Evolutionary conservation across 148 eudicot genomes (phyloP).

Genomic region (Heliosperma pusillum): DNA sequence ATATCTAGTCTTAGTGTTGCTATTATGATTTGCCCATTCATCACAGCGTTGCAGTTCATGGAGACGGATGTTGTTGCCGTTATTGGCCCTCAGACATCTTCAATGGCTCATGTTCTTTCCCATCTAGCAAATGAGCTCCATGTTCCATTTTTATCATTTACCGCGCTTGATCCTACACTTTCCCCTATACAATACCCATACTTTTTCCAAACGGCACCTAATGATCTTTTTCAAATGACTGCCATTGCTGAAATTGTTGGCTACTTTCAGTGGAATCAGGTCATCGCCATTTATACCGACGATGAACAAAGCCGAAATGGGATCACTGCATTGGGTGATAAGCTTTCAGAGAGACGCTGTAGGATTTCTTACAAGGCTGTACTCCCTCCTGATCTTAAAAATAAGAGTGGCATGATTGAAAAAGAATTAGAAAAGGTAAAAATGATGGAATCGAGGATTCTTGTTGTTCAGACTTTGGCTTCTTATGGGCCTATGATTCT

Average conservation of each 20-base stretch:
- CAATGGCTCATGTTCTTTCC: slow-evolving; percentile 50
- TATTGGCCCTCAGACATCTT: slow-evolving; percentile 61
- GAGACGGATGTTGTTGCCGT: slow-evolving; percentile 52
- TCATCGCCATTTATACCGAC: slow-evolving; percentile 52
- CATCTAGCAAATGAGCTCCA: slow-evolving; percentile 61
- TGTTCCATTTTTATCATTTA: slow-evolving; percentile 55
- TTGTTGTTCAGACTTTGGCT: slow-evolving; percentile 43
- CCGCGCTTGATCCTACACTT: slow-evolving; percentile 65
- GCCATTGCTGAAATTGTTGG: slow-evolving; percentile 59
- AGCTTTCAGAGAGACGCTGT: slow-evolving; percentile 44
- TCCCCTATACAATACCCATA: slow-evolving; percentile 61
- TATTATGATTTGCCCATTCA: slow-evolving; percentile 7
- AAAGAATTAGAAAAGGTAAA: slow-evolving; percentile 40
- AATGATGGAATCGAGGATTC: slow-evolving; percentile 49
- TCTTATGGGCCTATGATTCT: slow-evolving; percentile 46
- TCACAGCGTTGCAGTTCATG: slow-evolving; percentile 64
- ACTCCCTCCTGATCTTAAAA: slow-evolving; percentile 35
- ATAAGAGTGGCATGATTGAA: slow-evolving; percentile 18
- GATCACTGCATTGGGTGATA: slow-evolving; percentile 43
- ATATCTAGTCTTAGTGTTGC: background rate
- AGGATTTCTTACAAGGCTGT: slow-evolving; percentile 51
- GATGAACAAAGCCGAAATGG: slow-evolving; percentile 65
- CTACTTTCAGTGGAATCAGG: slow-evolving; percentile 54
- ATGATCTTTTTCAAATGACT: slow-evolving; percentile 61
- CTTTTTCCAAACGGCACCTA: slow-evolving; percentile 53